phyloP scores from a whole-genome alignment of 2,329 filamentous ascomycete genomes.

The Exophiala sp. region DNA sequence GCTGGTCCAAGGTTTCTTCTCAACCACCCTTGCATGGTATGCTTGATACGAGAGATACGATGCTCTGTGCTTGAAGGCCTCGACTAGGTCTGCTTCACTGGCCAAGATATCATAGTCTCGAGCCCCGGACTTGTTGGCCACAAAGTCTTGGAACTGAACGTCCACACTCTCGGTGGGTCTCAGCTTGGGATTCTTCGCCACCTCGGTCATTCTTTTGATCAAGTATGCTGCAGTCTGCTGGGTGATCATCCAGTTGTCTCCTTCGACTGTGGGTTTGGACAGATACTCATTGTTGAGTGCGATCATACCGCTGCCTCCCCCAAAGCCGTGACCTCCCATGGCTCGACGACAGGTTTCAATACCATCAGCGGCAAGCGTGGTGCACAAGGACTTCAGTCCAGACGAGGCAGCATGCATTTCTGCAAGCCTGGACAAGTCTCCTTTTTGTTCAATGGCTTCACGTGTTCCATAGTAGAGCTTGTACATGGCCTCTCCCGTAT shows the following conservation, averaged over 20 bases:
- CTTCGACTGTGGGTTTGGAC: constrained; percentile 54
- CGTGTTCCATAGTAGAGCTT: constrained; percentile 47
- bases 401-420: constrained; percentile 54
- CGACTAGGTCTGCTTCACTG: constrained; percentile 40
- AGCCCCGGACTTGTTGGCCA: constrained; percentile 29
- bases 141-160: constrained; percentile 46
- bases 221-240: constrained; percentile 51
- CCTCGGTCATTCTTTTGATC: constrained; percentile 51
- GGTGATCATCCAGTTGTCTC: constrained; percentile 58
- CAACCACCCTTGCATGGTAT: constrained; percentile 43
- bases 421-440: constrained; percentile 48
- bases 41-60: constrained; percentile 39
- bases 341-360: constrained; percentile 54
- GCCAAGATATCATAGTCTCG: constrained; percentile 30
- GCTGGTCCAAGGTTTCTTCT: constrained; percentile 48
- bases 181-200: constrained; percentile 34
- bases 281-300: constrained; percentile 51
- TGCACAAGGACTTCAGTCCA: constrained; percentile 53
- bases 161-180: constrained; percentile 40
- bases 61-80: constrained; percentile 45
- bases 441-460: constrained; percentile 45
- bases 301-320: constrained; percentile 51
- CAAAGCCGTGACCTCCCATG: constrained; percentile 54
- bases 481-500: constrained; percentile 46
- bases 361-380: constrained; percentile 51